Evolutionary conservation across 331 rosid species (phyloP).

Genomic region (Arachis monticola): DNA sequence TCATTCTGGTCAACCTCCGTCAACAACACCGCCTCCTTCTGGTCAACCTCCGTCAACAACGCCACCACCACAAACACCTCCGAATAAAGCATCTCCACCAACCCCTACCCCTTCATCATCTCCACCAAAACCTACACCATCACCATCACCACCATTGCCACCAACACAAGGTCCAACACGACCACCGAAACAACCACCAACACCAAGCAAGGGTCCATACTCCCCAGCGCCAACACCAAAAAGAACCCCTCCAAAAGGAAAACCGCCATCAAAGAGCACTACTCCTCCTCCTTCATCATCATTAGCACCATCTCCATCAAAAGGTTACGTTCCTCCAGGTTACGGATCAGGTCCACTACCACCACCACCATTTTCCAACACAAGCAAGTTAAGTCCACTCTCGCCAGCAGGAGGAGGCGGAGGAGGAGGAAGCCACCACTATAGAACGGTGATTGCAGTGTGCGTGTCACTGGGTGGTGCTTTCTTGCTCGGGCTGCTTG

Average conservation of each 20-base stretch:
- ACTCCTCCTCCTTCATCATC: not conserved
- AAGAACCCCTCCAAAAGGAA: not conserved
- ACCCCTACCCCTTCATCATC: too few species aligned
- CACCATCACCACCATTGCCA: not conserved
- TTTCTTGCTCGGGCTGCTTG: conserved; percentile 48
- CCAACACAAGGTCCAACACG: not conserved
- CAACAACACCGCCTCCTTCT: too few species aligned
- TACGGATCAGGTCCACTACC: not conserved
- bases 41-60: too few species aligned
- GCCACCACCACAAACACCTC: not conserved
- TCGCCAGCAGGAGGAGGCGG: not conserved
- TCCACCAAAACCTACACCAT: conserved; percentile 5
- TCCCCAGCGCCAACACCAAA: conserved; percentile 1
- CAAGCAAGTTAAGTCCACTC: not conserved
- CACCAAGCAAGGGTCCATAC: not conserved
- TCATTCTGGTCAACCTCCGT: too few species aligned
- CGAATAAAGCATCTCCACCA: not conserved
- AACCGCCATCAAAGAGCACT: not conserved
- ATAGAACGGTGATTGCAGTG: conserved; percentile 52
- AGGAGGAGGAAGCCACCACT: conserved; percentile 24
- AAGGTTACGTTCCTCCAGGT: not conserved
- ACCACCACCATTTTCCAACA: not conserved
- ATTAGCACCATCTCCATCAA: not conserved
- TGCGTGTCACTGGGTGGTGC: conserved; percentile 54
- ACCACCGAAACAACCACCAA: not conserved